phyloP scores from a whole-genome alignment of 768 basidiomycete species.

The Baorangia bicolor region DNA sequence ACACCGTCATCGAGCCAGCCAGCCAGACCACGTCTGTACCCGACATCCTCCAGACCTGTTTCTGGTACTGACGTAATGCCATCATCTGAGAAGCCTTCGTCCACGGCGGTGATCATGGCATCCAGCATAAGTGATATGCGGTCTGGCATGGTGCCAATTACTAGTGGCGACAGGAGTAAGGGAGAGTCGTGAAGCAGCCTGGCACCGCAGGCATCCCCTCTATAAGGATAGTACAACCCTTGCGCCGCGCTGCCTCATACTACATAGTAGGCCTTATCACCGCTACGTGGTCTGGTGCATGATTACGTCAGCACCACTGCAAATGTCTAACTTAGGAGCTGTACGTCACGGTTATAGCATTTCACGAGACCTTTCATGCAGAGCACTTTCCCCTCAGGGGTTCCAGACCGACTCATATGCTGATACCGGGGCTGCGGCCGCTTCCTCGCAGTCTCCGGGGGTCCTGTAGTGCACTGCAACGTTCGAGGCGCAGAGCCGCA shows the following conservation, averaged over 20 bases:
- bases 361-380: no score
- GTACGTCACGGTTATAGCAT: no score
- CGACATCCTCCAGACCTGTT: conserved; percentile 8
- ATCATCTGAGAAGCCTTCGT: conserved; percentile 6
- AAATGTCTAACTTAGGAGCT: no score
- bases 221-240: neutral
- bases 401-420: no score
- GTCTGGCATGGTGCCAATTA: neutral
- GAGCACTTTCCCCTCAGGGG: no score
- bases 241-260: no score
- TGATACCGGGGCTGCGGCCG: no score
- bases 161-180: neutral
- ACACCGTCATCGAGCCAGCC: neutral
- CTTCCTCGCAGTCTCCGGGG: neutral
- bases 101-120: neutral
- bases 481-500: neutral
- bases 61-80: conserved; percentile 11
- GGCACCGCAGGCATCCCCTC: neutral
- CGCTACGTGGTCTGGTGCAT: no score
- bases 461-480: neutral
- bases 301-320: no score
- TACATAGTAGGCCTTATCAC: no score
- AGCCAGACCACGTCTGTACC: neutral
- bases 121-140: conserved; percentile 1
- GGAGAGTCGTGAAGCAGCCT: neutral